These are phyloP conservation scores for Trichoderma citrinoviride DNA, from an alignment of 2,329 filamentous ascomycete species.

Conservation along the genomic window DNA sequence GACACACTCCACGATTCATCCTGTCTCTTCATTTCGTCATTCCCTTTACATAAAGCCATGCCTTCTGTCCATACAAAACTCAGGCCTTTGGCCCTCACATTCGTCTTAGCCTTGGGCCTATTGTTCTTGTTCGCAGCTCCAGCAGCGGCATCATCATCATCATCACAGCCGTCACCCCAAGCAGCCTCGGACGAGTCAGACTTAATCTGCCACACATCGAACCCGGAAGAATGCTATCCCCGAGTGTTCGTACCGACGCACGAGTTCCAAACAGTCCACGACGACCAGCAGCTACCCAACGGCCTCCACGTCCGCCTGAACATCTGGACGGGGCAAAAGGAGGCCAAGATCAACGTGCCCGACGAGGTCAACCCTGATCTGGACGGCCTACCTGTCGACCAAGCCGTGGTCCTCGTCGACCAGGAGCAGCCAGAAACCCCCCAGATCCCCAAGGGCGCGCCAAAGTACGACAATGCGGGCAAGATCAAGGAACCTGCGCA, in stretches of 20 bases:
- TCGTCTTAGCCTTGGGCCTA: conserved; percentile 31
- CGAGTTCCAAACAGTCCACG: conserved; percentile 60
- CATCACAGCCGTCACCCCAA: conserved; percentile 30
- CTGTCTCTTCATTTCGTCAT: background rate
- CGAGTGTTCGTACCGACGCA: conserved; percentile 61
- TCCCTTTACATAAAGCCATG: background rate
- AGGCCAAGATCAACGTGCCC: conserved; percentile 64
- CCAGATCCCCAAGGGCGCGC: conserved; percentile 48
- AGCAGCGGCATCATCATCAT: conserved; percentile 30
- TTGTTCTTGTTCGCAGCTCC: conserved; percentile 31
- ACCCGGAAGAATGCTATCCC: conserved; percentile 63
- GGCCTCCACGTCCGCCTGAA: conserved; percentile 67
- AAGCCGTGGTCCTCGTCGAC: conserved; percentile 55
- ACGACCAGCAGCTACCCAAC: conserved; percentile 63
- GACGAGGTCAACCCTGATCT: conserved; percentile 48
- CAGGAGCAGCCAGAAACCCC: conserved; percentile 38
- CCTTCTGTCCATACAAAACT: conserved; percentile 1
- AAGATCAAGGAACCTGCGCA: conserved; percentile 52
- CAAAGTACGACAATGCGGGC: conserved; percentile 56
- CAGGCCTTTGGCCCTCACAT: conserved; percentile 22
- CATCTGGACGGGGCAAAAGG: conserved; percentile 60
- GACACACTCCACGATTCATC: background rate
- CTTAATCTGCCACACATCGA: conserved; percentile 62
- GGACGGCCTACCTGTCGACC: conserved; percentile 52
- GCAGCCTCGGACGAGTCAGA: conserved; percentile 34